Conservation (phyloP, 352 stramenopile genomes). For the Lagenidium sp. region DNA sequence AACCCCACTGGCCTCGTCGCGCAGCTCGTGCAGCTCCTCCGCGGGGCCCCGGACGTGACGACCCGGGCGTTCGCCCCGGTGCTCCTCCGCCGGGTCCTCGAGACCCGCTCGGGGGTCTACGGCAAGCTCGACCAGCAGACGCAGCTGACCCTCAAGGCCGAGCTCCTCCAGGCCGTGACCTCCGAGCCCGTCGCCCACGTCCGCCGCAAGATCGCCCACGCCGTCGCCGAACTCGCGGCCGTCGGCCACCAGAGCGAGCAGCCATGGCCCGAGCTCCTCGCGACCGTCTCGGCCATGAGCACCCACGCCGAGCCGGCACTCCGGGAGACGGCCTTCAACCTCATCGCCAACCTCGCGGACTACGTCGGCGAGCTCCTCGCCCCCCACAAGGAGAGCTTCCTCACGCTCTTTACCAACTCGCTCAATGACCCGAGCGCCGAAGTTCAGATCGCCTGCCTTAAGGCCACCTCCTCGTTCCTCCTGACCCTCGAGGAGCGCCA, state of each 20-base stretch:
- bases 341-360: conserved; percentile 65
- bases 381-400: conserved; percentile 73
- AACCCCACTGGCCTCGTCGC: conserved; percentile 53
- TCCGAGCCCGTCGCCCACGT: conserved; percentile 62
- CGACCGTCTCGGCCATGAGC: conserved; percentile 47
- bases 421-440: conserved; percentile 54
- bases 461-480: conserved; percentile 62
- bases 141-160: conserved; percentile 47
- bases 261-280: conserved; percentile 65
- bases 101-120: conserved; percentile 62
- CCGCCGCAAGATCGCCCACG: conserved; percentile 73
- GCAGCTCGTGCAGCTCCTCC: conserved; percentile 60
- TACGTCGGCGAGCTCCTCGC: conserved; percentile 57
- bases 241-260: conserved; percentile 41
- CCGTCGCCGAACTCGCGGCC: conserved; percentile 63
- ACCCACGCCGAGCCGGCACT: conserved; percentile 42
- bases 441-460: conserved; percentile 64
- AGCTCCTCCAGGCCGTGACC: conserved; percentile 63
- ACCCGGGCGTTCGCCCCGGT: conserved; percentile 69
- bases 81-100: conserved; percentile 68
- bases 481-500: conserved; percentile 64
- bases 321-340: conserved; percentile 68
- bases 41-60: conserved; percentile 38
- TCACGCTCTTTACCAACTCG: conserved; percentile 65
- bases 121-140: conserved; percentile 38